These are phyloP conservation scores for Lycium ferocissimum DNA, from an alignment of 257 asterid genomes.

Conservation along the genomic window DNA sequence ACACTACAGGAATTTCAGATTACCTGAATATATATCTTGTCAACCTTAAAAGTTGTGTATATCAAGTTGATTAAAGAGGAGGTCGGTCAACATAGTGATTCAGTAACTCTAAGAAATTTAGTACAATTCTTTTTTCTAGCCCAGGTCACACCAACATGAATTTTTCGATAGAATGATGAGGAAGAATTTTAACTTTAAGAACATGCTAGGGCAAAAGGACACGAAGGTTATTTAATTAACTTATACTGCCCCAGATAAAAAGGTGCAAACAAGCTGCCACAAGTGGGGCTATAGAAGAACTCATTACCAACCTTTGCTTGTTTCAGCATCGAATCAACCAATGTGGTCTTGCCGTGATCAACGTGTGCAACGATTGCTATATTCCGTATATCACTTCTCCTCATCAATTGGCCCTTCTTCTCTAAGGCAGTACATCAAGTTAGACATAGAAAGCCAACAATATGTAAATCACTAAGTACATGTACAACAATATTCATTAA, in stretches of 20 bases:
- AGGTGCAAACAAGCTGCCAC: not conserved
- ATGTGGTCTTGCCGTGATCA: conserved; percentile 98
- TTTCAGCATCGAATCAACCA: conserved; percentile 93
- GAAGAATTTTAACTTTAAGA: not conserved
- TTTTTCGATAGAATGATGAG: not conserved
- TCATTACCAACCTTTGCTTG: conserved; percentile 78
- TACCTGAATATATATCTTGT: not conserved
- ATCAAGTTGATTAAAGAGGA: not conserved
- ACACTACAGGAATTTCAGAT: not conserved
- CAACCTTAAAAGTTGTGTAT: not conserved
- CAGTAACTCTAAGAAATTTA: not conserved
- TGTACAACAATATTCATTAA: not conserved
- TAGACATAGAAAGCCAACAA: conserved; percentile 22
- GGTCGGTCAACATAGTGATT: not conserved
- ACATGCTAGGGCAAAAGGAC: not conserved
- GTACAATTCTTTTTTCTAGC: not conserved
- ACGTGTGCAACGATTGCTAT: conserved; percentile 99
- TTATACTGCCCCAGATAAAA: not conserved
- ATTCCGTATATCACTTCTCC: conserved; percentile 85
- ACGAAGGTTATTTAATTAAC: not conserved
- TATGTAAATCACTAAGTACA: conserved; percentile 19
- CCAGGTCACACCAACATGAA: not conserved
- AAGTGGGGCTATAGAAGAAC: not conserved
- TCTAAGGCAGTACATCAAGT: conserved; percentile 50
- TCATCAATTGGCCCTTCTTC: conserved; percentile 61